These are phyloP conservation scores for Chenopodium formosanum DNA, from an alignment of 148 eudicot species.

Conservation along the genomic window DNA sequence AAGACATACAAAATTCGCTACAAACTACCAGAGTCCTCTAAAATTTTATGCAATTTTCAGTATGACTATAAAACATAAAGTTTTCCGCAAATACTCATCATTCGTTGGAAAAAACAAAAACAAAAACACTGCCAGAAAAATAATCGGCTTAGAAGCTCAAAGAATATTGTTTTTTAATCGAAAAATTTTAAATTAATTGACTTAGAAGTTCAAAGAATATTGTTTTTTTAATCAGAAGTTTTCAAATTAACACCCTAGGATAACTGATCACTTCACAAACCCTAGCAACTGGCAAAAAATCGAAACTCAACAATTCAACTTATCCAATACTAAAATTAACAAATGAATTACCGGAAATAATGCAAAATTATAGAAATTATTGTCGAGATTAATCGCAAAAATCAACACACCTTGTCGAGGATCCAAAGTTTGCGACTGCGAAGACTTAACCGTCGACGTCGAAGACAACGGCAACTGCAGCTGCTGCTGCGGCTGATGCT, in stretches of 20 bases:
- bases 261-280: background rate
- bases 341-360: background rate
- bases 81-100: background rate
- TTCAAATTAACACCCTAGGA: background rate
- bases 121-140: background rate
- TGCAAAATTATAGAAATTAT: background rate
- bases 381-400: background rate
- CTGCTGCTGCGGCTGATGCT: conserved; percentile 20
- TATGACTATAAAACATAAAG: background rate
- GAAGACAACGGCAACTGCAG: conserved; percentile 25
- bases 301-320: no score
- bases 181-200: background rate
- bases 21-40: background rate
- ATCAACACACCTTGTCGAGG: conserved; percentile 39
- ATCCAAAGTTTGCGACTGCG: conserved; percentile 42
- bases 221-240: background rate
- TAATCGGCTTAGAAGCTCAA: background rate
- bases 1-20: background rate
- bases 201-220: background rate
- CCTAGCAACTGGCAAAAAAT: background rate
- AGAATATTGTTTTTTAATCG: background rate
- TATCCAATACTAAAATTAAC: background rate
- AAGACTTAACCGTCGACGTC: conserved; percentile 31
- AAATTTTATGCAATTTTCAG: background rate
- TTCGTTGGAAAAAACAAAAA: background rate